Conservation (phyloP, 108 stramenopile genomes). For the Fragilaria crotonensis region DNA sequence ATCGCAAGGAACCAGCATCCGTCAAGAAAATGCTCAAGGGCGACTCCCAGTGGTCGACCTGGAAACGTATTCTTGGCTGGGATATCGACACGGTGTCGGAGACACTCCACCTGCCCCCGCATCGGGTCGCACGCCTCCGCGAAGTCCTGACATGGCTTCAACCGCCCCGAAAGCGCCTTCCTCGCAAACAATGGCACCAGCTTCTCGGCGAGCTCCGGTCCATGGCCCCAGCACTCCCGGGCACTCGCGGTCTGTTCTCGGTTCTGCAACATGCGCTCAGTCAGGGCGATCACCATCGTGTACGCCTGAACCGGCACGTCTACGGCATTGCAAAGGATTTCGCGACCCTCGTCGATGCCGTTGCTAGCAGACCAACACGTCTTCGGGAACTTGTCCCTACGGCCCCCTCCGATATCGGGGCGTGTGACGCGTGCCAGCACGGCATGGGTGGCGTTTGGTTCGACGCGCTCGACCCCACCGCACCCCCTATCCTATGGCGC, state of each 20-base stretch:
- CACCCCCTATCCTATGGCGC: too few species aligned
- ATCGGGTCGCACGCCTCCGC: slow-evolving; percentile 1
- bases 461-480: slow-evolving; percentile 6
- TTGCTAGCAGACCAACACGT: slow-evolving; percentile 20
- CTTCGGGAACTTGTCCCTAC: slow-evolving; percentile 33
- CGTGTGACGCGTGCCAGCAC: slow-evolving; percentile 25
- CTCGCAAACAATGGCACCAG: not conserved
- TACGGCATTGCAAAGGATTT: too few species aligned
- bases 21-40: too few species aligned
- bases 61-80: not conserved
- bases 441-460: slow-evolving; percentile 36
- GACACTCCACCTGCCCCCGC: not conserved
- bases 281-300: too few species aligned
- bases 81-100: not conserved
- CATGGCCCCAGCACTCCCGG: too few species aligned
- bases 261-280: too few species aligned
- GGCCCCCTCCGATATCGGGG: slow-evolving; percentile 14
- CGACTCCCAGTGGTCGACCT: not conserved
- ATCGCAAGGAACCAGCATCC: too few species aligned
- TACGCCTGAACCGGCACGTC: too few species aligned
- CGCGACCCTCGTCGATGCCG: too few species aligned
- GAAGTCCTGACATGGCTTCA: not conserved
- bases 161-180: not conserved
- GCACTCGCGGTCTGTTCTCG: too few species aligned
- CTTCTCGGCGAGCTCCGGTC: too few species aligned